Evolutionary conservation across 495 filamentous ascomycete species (phyloP).

Genomic region (Endocarpon pusillum): DNA sequence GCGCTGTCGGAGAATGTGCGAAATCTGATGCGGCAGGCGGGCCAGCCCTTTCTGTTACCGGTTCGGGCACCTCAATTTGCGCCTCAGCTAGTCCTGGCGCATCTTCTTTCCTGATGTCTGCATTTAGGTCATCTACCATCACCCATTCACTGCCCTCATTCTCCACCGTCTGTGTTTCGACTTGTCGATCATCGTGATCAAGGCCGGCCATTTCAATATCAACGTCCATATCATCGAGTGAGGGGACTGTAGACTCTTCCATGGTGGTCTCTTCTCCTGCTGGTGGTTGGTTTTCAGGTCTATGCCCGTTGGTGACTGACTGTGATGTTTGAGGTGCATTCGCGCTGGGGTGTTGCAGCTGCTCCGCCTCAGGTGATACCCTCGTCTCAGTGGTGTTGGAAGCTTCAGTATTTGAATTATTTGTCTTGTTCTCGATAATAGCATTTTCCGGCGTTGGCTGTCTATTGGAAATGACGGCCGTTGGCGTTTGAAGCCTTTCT

Average conservation of each 20-base stretch:
- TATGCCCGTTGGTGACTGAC: too few species aligned
- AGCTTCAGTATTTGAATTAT: slow-evolving; percentile 33
- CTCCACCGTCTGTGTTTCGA: too few species aligned
- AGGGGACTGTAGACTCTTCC: slow-evolving; percentile 5
- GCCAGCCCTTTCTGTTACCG: slow-evolving; percentile 6
- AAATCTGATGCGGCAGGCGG: too few species aligned
- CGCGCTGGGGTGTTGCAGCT: slow-evolving; percentile 18
- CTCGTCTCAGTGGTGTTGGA: slow-evolving; percentile 10
- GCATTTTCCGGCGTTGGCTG: slow-evolving; percentile 38
- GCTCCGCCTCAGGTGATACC: slow-evolving; percentile 6
- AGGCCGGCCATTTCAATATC: slow-evolving; percentile 27
- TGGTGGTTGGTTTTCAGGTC: slow-evolving; percentile 5
- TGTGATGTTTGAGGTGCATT: too few species aligned
- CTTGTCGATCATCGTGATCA: slow-evolving; percentile 28
- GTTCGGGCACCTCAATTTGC: slow-evolving; percentile 3
- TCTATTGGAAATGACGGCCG: slow-evolving; percentile 25
- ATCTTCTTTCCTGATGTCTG: slow-evolving; percentile 12
- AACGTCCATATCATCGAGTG: slow-evolving; percentile 15
- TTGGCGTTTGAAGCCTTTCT: slow-evolving; percentile 31
- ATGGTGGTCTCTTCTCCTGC: slow-evolving; percentile 3
- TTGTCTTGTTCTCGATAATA: slow-evolving; percentile 49
- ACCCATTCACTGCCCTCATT: slow-evolving; percentile 40
- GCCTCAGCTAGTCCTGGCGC: slow-evolving; percentile 7
- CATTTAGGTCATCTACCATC: slow-evolving; percentile 34
- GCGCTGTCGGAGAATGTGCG: slow-evolving; percentile 14